phyloP scores from a whole-genome alignment of 2,329 filamentous ascomycete genomes.

The Fusarium papillatum region DNA sequence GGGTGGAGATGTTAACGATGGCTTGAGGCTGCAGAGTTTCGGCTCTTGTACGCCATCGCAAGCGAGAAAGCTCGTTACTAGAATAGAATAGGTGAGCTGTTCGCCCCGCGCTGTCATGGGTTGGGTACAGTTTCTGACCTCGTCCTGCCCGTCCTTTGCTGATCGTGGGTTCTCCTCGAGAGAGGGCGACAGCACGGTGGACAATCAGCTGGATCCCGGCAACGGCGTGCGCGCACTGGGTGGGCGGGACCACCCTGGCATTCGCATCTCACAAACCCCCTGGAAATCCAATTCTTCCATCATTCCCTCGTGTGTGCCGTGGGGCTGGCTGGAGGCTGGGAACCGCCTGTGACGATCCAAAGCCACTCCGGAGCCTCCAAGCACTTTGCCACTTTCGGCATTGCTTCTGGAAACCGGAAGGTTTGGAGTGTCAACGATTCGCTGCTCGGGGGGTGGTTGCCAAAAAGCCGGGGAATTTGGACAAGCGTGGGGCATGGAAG shows the following conservation, averaged over 20 bases:
- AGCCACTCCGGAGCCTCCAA: constrained; percentile 12
- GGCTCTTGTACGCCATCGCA: constrained; percentile 15
- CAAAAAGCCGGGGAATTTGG: constrained; percentile 16
- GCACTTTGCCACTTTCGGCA: constrained; percentile 33
- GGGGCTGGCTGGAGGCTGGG: constrained; percentile 16
- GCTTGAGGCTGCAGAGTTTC: constrained; percentile 15
- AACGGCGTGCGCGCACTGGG: constrained; percentile 1
- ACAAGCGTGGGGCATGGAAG: not conserved
- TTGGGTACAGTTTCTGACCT: not conserved
- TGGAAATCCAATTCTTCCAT: constrained; percentile 24
- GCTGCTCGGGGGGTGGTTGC: constrained; percentile 9
- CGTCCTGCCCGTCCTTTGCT: not conserved
- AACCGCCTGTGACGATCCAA: constrained; percentile 7
- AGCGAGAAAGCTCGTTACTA: constrained; percentile 16
- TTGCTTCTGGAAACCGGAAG: constrained; percentile 27
- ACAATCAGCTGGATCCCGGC: constrained; percentile 5
- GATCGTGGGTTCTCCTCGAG: not conserved
- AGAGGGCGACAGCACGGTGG: constrained; percentile 1
- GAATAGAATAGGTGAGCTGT: not conserved
- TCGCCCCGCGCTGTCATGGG: not conserved
- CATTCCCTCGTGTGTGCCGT: constrained; percentile 22
- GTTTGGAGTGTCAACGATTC: constrained; percentile 26
- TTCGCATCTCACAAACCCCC: constrained; percentile 23
- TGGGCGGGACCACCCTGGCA: constrained; percentile 10
- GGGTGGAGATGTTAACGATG: constrained; percentile 15